Base-by-base conservation (phyloP, 768 basidiomycete genomes). In the Imleria badia region DNA sequence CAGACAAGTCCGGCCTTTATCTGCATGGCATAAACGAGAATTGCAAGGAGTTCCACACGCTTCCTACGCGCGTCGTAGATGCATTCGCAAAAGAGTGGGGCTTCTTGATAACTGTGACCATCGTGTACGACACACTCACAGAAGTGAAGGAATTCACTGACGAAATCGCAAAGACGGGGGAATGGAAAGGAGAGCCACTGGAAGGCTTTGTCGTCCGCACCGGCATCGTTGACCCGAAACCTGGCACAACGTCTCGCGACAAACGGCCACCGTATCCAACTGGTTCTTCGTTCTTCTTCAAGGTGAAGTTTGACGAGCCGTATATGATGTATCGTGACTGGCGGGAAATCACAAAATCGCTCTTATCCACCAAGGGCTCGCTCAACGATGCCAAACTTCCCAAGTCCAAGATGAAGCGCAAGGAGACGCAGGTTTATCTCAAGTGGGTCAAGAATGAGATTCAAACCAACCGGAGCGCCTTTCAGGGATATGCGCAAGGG, bases 271-370 rank as follows among this genome's bases (percentile, higher is more conserved):
- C 94, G 1, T 97, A 98, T 66, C 69, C 78, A 0, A 72, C 85
- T 1, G 91, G 88, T 30, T 84, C 89, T 2, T 87, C 92, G 0
- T 96, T 98, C 78, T 98, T 99, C 81, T 98, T 97, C 85, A 99
- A 99, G 68, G 81, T 98, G 75, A 99, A 99, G 69, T 98, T 98
- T 71, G 94, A 98, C 71, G 93, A 98, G 66, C 96, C 96, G 3
- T 99, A 99, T 69, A 86, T 98, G 81, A 95, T 96, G 85, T 98
- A 97, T 73, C 87, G 97, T 51, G 91, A 95, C 67, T 98, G 94
- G 94, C 81, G 96, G 51, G 96, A 98, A 72, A 79, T 95, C 48
- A 98, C 97, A 7, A 91, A 91, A 68, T 72, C 69, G 12, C 76
- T 96, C n/a, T 76, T 94, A 10, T 63, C 73, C 8, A 59, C 73